These are phyloP conservation scores for Globisporangium nagaii DNA, from an alignment of 352 stramenopile genomes.

Conservation along the genomic window DNA sequence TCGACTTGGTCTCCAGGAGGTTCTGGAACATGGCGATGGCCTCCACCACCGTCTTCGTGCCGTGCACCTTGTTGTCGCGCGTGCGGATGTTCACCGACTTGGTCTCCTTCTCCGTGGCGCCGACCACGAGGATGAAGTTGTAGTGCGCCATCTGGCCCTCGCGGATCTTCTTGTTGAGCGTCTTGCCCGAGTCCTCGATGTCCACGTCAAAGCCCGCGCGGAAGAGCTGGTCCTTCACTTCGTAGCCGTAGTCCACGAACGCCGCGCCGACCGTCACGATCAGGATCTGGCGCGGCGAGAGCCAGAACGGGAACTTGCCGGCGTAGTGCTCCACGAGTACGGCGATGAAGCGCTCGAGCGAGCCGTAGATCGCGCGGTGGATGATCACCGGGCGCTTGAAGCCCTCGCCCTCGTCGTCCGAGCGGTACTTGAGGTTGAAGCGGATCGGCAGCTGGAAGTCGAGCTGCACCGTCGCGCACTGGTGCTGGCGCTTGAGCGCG, in stretches of 20 bases:
- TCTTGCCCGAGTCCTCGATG: constrained; percentile 70
- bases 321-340: constrained; percentile 96
- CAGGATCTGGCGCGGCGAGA: constrained; percentile 78
- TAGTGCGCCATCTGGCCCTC: constrained; percentile 75
- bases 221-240: constrained; percentile 90
- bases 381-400: constrained; percentile 97
- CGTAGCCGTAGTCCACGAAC: constrained; percentile 93
- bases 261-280: constrained; percentile 87
- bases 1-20: too few relatives aligned
- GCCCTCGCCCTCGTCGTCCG: constrained; percentile 53
- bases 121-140: constrained; percentile 86
- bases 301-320: constrained; percentile 96
- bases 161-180: constrained; percentile 79
- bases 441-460: constrained; percentile 99
- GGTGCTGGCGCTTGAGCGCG: constrained; percentile 95
- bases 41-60: constrained; percentile 47
- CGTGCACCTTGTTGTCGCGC: constrained; percentile 78
- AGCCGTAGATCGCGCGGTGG: constrained; percentile 95
- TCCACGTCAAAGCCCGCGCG: constrained; percentile 87
- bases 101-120: constrained; percentile 53
- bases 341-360: constrained; percentile 97
- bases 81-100: constrained; percentile 72
- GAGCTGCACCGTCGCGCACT: constrained; percentile 97
- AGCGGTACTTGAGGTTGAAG: constrained; percentile 95
- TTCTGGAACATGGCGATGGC: too few relatives aligned